These are phyloP conservation scores for Aspergillus sp. DNA, from an alignment of 2,329 filamentous ascomycete genomes.

Conservation along the genomic window DNA sequence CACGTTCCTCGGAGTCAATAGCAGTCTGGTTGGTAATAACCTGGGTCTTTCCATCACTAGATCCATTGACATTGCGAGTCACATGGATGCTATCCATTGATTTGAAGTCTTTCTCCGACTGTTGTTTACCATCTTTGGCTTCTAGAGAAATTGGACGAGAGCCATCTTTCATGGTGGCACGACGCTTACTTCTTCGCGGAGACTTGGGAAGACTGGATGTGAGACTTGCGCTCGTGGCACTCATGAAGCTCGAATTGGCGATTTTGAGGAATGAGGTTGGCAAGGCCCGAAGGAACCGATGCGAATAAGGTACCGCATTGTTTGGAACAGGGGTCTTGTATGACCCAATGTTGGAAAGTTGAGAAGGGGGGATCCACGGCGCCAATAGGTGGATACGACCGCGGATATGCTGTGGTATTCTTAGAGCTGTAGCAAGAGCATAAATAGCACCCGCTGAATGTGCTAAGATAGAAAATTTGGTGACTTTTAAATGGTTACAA, in stretches of 20 bases:
- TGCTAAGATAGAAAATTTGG: conserved; percentile 92
- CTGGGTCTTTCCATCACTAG: conserved; percentile 14
- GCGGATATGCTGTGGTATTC: conserved; percentile 93
- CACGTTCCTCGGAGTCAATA: conserved; percentile 31
- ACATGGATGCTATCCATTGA: conserved; percentile 19
- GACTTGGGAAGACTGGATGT: conserved; percentile 73
- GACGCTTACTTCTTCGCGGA: conserved; percentile 61
- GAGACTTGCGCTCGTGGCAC: conserved; percentile 81
- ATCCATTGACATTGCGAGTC: conserved; percentile 16
- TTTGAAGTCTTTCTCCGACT: conserved; percentile 20
- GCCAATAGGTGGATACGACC: conserved; percentile 92
- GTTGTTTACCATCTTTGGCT: conserved; percentile 35
- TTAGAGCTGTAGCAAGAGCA: conserved; percentile 87
- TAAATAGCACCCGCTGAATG: conserved; percentile 99
- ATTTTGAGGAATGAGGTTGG: conserved; percentile 90
- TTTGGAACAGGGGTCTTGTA: conserved; percentile 73
- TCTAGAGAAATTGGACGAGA: conserved; percentile 51
- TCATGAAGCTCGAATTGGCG: conserved; percentile 94
- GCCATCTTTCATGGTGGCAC: conserved; percentile 43
- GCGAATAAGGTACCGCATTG: conserved; percentile 85
- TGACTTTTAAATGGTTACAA: conserved; percentile 87
- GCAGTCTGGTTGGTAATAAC: conserved; percentile 6
- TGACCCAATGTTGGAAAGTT: conserved; percentile 78
- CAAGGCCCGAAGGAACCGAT: conserved; percentile 84
- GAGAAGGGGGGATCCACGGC: conserved; percentile 88